Evolutionary conservation across 257 asterid species (phyloP).

Genomic region (Cordia subcordata): DNA sequence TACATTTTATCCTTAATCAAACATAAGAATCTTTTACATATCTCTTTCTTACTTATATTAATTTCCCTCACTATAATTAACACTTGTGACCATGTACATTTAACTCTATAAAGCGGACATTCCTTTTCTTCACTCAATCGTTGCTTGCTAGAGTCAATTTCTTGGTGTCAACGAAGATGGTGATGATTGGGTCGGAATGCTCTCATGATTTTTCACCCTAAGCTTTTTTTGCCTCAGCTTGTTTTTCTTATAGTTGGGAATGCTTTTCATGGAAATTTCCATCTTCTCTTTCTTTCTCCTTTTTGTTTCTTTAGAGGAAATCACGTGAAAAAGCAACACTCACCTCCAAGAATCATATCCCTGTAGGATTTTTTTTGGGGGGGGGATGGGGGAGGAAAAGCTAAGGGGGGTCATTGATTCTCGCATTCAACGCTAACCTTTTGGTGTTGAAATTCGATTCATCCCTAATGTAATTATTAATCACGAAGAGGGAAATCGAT

Average conservation of each 20-base stretch:
- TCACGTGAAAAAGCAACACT: slow-evolving; percentile 57
- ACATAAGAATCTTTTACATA: slow-evolving; percentile 15
- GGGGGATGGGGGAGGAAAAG: too few species aligned
- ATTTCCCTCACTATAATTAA: too few species aligned
- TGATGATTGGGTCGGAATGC: slow-evolving; percentile 28
- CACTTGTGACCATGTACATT: too few species aligned
- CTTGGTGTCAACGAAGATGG: slow-evolving; percentile 36
- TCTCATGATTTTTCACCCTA: slow-evolving; percentile 26
- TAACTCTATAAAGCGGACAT: not conserved
- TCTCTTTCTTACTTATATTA: too few species aligned
- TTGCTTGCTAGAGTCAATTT: slow-evolving; percentile 24
- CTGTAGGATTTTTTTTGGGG: too few species aligned
- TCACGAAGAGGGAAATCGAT: too few species aligned
- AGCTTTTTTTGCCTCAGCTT: slow-evolving; percentile 6
- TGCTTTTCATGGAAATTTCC: not conserved
- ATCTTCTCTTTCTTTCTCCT: slow-evolving; percentile 5
- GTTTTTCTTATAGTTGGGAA: not conserved
- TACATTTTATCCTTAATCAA: slow-evolving; percentile 32
- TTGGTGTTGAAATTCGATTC: slow-evolving; percentile 12
- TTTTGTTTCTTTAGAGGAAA: slow-evolving; percentile 37
- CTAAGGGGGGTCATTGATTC: slow-evolving; percentile 8
- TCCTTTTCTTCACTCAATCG: slow-evolving; percentile 18
- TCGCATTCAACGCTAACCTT: not conserved
- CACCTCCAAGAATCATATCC: not conserved
- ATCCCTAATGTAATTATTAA: too few species aligned